A percentile compares a stretch with the other conserved stretches of the same genome.
Conservation (phyloP, 805 yeast genomes). For the Kurtzmaniella fragi region DNA sequence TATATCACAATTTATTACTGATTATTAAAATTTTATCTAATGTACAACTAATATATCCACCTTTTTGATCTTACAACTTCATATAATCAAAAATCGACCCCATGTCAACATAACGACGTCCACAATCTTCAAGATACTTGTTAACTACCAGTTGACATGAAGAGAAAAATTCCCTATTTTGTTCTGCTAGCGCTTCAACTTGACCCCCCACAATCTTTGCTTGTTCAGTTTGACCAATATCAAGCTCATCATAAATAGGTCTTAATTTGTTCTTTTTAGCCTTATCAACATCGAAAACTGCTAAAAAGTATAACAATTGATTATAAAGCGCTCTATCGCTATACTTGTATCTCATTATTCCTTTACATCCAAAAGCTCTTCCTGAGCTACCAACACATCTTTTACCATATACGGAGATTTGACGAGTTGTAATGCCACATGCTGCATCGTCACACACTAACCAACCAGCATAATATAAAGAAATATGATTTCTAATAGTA, state of each 20-base stretch:
- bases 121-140: constrained; percentile 74
- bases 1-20: too few relatives aligned
- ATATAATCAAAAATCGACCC: constrained; percentile 68
- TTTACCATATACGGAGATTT: constrained; percentile 83
- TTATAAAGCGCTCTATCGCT: constrained; percentile 78
- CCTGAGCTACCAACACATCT: constrained; percentile 71
- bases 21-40: too few relatives aligned
- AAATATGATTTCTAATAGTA: constrained; percentile 63
- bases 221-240: constrained; percentile 19
- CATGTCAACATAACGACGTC: constrained; percentile 87
- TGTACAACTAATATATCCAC: too few relatives aligned
- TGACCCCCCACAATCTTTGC: constrained; percentile 44
- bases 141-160: constrained; percentile 54
- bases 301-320: constrained; percentile 73
- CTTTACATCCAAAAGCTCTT: constrained; percentile 62
- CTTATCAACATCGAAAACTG: constrained; percentile 77
- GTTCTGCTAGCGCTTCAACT: constrained; percentile 71
- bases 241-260: constrained; percentile 43
- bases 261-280: constrained; percentile 55
- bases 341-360: constrained; percentile 74
- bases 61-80: constrained; percentile 10
- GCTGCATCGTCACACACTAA: constrained; percentile 78
- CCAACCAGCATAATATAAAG: constrained; percentile 83
- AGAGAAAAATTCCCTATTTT: constrained; percentile 60
- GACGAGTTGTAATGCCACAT: constrained; percentile 77